Percentiles rank a stretch among this genome's conserved stretches.
Conservation (phyloP, 495 filamentous ascomycete genomes). For the Evansstolkia leycettana region DNA sequence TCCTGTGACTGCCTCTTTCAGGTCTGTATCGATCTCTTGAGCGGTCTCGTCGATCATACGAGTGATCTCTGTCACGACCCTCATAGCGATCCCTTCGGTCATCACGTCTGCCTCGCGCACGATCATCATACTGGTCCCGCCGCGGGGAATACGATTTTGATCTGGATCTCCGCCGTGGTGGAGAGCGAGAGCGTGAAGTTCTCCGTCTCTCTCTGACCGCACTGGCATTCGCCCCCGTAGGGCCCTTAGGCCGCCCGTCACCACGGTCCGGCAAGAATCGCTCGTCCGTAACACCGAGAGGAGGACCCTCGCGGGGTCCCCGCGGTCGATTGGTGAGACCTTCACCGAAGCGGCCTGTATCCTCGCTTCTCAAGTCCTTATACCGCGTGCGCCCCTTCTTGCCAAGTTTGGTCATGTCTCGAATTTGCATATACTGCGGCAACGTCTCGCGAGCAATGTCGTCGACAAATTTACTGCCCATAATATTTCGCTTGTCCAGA, state of each 20-base stretch:
- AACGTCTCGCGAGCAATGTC: slow-evolving; percentile 67
- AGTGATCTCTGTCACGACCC: slow-evolving; percentile 19
- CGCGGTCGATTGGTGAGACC: slow-evolving; percentile 33
- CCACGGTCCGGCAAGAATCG: slow-evolving; percentile 56
- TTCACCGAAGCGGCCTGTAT: slow-evolving; percentile 79
- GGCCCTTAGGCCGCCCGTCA: slow-evolving; percentile 23
- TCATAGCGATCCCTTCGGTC: slow-evolving; percentile 32
- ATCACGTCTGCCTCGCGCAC: slow-evolving; percentile 13
- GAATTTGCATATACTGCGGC: slow-evolving; percentile 85
- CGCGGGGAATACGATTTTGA: slow-evolving; percentile 22
- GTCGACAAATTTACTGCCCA: slow-evolving; percentile 68
- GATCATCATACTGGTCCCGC: slow-evolving; percentile 15
- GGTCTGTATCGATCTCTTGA: slow-evolving; percentile 4
- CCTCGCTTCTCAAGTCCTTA: slow-evolving; percentile 76
- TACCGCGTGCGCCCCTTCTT: slow-evolving; percentile 88
- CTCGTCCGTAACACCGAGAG: slow-evolving; percentile 47
- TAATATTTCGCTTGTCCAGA: slow-evolving; percentile 64
- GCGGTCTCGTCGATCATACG: no score
- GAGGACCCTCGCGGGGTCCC: slow-evolving; percentile 25
- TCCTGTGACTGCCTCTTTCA: slow-evolving; percentile 33
- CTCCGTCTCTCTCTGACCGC: slow-evolving; percentile 24
- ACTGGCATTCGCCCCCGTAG: slow-evolving; percentile 40
- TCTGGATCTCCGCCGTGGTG: slow-evolving; percentile 2
- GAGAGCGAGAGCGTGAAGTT: slow-evolving; percentile 4
- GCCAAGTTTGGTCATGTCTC: slow-evolving; percentile 88